These are phyloP conservation scores for Aspergillus conjunctus DNA, from an alignment of 495 filamentous ascomycete genomes.

Conservation along the genomic window DNA sequence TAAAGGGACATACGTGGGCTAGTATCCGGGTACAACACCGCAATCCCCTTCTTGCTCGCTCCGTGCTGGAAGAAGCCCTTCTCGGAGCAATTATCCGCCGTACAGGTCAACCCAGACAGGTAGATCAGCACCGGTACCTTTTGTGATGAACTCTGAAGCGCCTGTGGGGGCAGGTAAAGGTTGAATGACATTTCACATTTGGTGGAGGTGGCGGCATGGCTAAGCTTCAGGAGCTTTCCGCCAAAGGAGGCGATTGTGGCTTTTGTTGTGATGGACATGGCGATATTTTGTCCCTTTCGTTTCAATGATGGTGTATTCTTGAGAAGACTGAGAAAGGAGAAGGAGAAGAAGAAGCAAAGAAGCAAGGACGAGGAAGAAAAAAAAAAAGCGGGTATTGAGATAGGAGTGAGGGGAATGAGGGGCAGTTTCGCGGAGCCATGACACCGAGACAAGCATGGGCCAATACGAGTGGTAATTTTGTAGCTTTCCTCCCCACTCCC, in stretches of 20 bases:
- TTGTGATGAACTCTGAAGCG: constrained; percentile 35
- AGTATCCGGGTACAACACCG: constrained; percentile 91
- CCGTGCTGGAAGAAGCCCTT: constrained; percentile 90
- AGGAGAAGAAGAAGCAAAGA: constrained; percentile 11
- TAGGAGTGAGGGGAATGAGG: constrained; percentile 30
- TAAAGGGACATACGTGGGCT: constrained; percentile 71
- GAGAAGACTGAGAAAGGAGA: constrained; percentile 3
- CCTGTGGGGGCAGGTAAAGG: constrained; percentile 66
- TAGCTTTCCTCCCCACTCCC: constrained; percentile 9
- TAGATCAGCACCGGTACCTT: constrained; percentile 90
- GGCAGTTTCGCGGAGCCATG: constrained; percentile 13
- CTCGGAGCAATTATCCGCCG: constrained; percentile 92
- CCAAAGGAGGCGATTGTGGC: constrained; percentile 91
- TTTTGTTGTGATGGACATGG: constrained; percentile 81
- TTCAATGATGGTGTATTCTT: neutral
- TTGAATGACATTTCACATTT: constrained; percentile 70
- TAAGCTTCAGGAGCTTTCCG: constrained; percentile 91
- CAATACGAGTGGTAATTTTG: neutral
- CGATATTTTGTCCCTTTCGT: constrained; percentile 4
- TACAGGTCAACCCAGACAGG: constrained; percentile 92
- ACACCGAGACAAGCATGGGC: neutral
- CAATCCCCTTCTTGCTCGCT: constrained; percentile 77
- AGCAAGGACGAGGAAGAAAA: neutral
- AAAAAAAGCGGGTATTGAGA: constrained; percentile 10
- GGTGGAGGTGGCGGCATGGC: constrained; percentile 71